Evolutionary conservation across 148 eudicot species (phyloP), one percentile per base, ranked within the genome.

Genomic region (Hydrangea macrophylla): DNA sequence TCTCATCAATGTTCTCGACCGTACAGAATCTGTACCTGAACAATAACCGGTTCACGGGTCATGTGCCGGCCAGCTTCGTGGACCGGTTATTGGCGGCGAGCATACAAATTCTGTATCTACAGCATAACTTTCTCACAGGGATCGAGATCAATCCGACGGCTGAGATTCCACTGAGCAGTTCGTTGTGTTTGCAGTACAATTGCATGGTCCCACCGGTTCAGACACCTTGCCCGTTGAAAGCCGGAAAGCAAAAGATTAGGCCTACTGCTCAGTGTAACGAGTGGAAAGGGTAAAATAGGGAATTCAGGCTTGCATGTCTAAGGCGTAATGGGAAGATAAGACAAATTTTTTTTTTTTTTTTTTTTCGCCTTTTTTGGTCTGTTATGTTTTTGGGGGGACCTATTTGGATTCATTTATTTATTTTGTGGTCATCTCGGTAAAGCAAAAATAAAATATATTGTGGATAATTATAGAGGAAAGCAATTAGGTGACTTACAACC

Each of bases 171-270:
- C 18, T 90, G 33, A 86, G 83, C 48, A 84, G 89, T 27, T 83
- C 92, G 1, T 58, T 93, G 78, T 93, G 98, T 63, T 80, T 93
- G 72, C 86, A 86, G 84, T 93, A 93, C 64, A 93, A 93, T 71
- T 93, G 98, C 39, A 93, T 93, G 98, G 92, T 88, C 63, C 89
- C 86, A 50, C 98, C 98, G 7, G 80, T 87, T 1, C 80, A 81
- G 80, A 81, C 92, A 44, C 81, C 95, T 9, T 93, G 98, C 70
- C 98, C 98, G 53, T 75, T 88, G 73, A 88, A 86, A 73, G 89
- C 95, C 48, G 98, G 96, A 65, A 75, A 63, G 42, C 84, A 79
- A 77, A 86, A 81, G 68, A 81, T 86, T 2, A 83, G 98, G 76
- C 98, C 98, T 31, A 79, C 86, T 10, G 68, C 75, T 3, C 98